Percentiles rank a stretch among this genome's conserved stretches.
Conservation (phyloP, 106 monocot species). For the Posidonia australis region DNA sequence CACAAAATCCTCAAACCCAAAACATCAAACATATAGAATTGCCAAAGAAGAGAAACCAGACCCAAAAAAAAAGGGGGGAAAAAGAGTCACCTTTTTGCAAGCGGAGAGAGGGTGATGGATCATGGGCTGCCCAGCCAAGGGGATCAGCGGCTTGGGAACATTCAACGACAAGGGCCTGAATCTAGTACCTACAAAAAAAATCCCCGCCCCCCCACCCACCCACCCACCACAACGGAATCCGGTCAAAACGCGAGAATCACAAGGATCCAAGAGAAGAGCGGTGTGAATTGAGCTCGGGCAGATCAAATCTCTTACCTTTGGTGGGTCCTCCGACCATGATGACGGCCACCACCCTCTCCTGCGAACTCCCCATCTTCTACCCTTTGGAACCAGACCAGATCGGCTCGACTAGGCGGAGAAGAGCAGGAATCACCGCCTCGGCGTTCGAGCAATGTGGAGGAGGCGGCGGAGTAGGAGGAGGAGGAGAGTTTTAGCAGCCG, state of each 20-base stretch:
- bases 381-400: too few species aligned
- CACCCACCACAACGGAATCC: too few species aligned
- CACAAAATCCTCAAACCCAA: neutral
- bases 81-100: slow-evolving; percentile 43
- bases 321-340: slow-evolving; percentile 98
- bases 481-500: too few species aligned
- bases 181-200: slow-evolving; percentile 83
- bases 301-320: slow-evolving; percentile 43
- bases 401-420: too few species aligned
- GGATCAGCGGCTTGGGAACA: slow-evolving; percentile 81
- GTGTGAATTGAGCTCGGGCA: too few species aligned
- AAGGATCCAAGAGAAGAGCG: neutral
- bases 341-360: slow-evolving; percentile 78
- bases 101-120: slow-evolving; percentile 82
- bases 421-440: too few species aligned
- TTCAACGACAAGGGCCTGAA: slow-evolving; percentile 80
- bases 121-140: slow-evolving; percentile 86
- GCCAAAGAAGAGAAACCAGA: too few species aligned
- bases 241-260: neutral
- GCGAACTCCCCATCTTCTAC: slow-evolving; percentile 45
- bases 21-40: neutral
- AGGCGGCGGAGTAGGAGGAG: too few species aligned
- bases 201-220: too few species aligned
- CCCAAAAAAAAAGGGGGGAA: too few species aligned
- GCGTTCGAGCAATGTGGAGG: too few species aligned